A percentile compares a stretch with the other conserved stretches of the same genome.
Evolutionary conservation across 1,284 basidiomycete species (phyloP).

Genomic region (Apiotrichum brassicae): DNA sequence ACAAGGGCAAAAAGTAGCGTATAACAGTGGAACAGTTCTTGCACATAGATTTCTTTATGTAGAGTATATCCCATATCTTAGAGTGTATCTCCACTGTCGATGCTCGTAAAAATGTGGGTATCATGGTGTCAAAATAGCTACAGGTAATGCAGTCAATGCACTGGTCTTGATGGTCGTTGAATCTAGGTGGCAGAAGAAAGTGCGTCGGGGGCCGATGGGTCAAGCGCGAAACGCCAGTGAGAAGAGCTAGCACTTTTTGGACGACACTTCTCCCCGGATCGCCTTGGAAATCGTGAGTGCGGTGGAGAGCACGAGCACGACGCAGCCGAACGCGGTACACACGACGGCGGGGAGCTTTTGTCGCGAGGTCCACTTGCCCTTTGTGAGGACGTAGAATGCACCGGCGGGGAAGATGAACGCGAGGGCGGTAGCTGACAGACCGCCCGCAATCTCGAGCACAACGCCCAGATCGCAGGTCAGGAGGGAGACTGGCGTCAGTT

Average conservation of each 20-base stretch:
- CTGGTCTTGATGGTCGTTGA: too few relatives aligned
- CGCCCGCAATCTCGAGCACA: constrained; percentile 95
- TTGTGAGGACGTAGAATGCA: constrained; percentile 71
- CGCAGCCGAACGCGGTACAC: constrained; percentile 66
- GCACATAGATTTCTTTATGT: too few relatives aligned
- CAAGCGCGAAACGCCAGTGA: background rate
- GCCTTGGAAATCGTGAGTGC: constrained; percentile 67
- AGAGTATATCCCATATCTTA: too few relatives aligned
- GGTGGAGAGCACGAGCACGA: constrained; percentile 73
- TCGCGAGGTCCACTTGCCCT: constrained; percentile 59
- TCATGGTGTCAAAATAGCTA: background rate
- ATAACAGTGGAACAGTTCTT: too few relatives aligned
- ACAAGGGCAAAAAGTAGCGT: constrained; percentile 23
- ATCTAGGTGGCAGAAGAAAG: too few relatives aligned
- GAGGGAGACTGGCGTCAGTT: constrained; percentile 58
- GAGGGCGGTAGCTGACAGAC: constrained; percentile 84
- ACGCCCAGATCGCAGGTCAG: constrained; percentile 95
- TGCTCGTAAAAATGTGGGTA: background rate
- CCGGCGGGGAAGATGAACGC: constrained; percentile 91
- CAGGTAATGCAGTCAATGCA: background rate
- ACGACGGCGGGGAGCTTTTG: constrained; percentile 65
- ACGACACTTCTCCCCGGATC: constrained; percentile 60
- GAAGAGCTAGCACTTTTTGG: constrained; percentile 31
- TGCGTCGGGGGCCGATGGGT: too few relatives aligned
- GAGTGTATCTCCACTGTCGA: too few relatives aligned